Base-by-base conservation (phyloP, 345 rosid species). In the Laguncularia racemosa region DNA sequence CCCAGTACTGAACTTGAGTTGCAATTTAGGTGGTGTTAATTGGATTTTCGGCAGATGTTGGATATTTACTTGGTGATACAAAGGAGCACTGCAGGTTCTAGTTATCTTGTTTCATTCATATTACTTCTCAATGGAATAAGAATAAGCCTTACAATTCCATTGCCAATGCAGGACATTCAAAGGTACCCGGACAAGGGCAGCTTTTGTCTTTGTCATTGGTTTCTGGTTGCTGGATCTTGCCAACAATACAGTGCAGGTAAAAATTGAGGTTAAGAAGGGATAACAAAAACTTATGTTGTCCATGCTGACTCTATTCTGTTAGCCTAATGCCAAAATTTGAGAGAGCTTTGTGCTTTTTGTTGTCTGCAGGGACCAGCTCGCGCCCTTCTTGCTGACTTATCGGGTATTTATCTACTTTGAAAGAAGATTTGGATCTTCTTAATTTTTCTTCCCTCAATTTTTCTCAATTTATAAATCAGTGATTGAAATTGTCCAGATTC, bases 181-280 rank as follows among this genome's bases (percentile, higher is more conserved):
- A 69, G 99, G 99, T 43, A 85, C 95, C 33, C 78, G 95, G 64
- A 82, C 86, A 56, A 79, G 80, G 67, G 97, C 97, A 17, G 95
- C 99, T 47, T 46, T 85, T 76, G 81, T 89, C 57, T 93, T 93
- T 78, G 72, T 87, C 59, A 69, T 89, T 53, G 99, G 97, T 40
- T 93, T 93, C 73, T 93, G 99, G 99, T 64, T 93, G 87, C 83
- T 93, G 78, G 97, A 89, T 77, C 96, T 93, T 63, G 99, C 97
- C 1, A 93, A 93, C 75, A 93, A 93, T 67, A 89, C 96, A 0
- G 99, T 93, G 53, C 97, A 93, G 88, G 97, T 89, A 71, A 65
- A 26, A 33, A 3, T 33, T 33, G 47, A 45, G 65, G 53, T 44
- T 60, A 9, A 67, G 20, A 17, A 46, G n/a, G 38, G 21, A 46